phyloP scores from a whole-genome alignment of 2,329 filamentous ascomycete genomes.

The Fusarium papillatum region DNA sequence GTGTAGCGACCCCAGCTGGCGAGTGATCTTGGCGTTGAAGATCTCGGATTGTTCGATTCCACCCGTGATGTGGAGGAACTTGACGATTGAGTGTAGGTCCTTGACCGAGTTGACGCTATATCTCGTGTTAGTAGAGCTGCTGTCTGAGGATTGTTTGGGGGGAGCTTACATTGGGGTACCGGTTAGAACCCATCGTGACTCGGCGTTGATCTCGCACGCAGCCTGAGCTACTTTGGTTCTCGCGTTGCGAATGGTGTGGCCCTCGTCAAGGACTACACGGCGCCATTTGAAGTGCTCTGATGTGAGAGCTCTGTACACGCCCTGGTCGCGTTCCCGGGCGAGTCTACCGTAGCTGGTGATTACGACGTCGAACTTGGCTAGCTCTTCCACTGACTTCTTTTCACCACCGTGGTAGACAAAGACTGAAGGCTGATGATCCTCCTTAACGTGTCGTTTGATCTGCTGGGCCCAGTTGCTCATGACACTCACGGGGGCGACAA shows the following conservation, averaged over 20 bases:
- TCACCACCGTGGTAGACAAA: constrained; percentile 80
- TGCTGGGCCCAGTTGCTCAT: constrained; percentile 94
- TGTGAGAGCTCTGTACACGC: constrained; percentile 56
- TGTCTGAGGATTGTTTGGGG: neutral
- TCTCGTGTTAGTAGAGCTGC: constrained; percentile 41
- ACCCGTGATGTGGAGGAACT: constrained; percentile 82
- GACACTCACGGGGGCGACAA: constrained; percentile 85
- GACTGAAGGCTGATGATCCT: constrained; percentile 73
- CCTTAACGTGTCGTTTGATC: constrained; percentile 78
- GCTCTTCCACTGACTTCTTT: constrained; percentile 68
- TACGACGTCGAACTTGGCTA: constrained; percentile 80
- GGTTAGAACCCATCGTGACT: constrained; percentile 83
- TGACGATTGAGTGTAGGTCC: constrained; percentile 84
- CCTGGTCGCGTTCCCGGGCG: constrained; percentile 70
- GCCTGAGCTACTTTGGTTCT: constrained; percentile 80
- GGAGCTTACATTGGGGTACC: constrained; percentile 80
- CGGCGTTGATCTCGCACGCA: constrained; percentile 74
- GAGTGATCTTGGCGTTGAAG: constrained; percentile 75
- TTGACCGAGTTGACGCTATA: constrained; percentile 81
- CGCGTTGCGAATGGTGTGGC: constrained; percentile 85
- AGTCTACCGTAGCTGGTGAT: constrained; percentile 89
- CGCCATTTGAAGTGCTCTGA: constrained; percentile 72
- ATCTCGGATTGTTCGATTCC: constrained; percentile 80
- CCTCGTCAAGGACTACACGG: constrained; percentile 86
- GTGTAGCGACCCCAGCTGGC: constrained; percentile 73